Evolutionary conservation across 2,329 filamentous ascomycete species (phyloP), one percentile per base, ranked within the genome.

Genomic region (Cladophialophora carrionii): DNA sequence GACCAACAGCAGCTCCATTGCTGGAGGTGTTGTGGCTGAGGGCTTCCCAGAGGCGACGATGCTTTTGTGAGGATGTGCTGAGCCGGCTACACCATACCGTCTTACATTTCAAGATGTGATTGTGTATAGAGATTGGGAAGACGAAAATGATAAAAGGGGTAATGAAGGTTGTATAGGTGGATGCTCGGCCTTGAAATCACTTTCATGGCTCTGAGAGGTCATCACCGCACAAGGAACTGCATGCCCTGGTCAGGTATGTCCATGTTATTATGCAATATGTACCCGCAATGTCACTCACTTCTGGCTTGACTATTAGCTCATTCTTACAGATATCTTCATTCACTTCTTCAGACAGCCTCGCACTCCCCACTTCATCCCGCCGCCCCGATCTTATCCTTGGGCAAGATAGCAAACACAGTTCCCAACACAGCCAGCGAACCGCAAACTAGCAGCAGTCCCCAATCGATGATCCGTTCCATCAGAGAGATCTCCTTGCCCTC

Each of bases 381-480:
- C 48, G 63, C 83, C 51, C 87, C 87, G 73, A 94, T 85, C 70
- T 89, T 79, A 68, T 88, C 85, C 80, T 90, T 92, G 2, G 93
- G 93, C 73, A 97, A 77, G 77, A 95, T 95, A 4, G 92, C 92
- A 86, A 91, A 96, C 2, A 91, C 84, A 0, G 94, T 98, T 53
- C 92, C 92, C 4, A 94, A 76, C 20, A 88, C 71, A 12, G 91
- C 94, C 74, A 97, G 78, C 22, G 87, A 73, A 0, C 85, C 82
- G 62, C 90, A 95, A 12, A 90, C 73, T 4, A 86, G 75, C 73
- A 97, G 87, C 71, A 96, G 77, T 17, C 80, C 74, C 82, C 87
- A 93, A 72, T 89, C 87, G 52, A 90, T 70, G 4, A 85, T 75
- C 72, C 85, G 87, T 77, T 96, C 91, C 24, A 75, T 74, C 0